A percentile compares a stretch with the other conserved stretches of the same genome.
Conservation (phyloP, 2,329 filamentous ascomycete genomes). For the Lachnellula cervina region DNA sequence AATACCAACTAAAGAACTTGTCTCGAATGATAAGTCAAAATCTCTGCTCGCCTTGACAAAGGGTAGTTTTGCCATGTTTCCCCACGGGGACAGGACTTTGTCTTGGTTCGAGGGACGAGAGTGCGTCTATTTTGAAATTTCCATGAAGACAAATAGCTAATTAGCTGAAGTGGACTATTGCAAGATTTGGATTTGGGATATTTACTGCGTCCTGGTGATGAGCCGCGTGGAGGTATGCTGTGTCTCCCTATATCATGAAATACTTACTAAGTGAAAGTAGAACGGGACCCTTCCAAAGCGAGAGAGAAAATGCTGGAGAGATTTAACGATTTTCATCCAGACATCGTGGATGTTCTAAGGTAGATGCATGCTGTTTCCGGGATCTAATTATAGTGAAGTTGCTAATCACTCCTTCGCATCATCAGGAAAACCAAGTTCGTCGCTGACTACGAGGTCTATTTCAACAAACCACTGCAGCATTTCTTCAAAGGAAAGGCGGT, state of each 20-base stretch:
- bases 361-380: not conserved
- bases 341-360: constrained; percentile 8
- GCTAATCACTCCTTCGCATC: not conserved
- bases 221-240: too few species aligned
- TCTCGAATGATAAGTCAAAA: too few species aligned
- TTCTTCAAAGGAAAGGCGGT: constrained; percentile 26
- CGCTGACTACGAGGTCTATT: not conserved
- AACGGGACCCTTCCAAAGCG: constrained; percentile 1
- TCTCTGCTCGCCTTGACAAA: too few species aligned
- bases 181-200: too few species aligned
- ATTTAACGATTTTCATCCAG: constrained; percentile 22
- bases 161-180: too few species aligned
- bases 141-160: too few species aligned
- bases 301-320: constrained; percentile 20
- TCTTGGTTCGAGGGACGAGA: too few species aligned
- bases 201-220: too few species aligned
- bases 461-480: not conserved
- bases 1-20: too few species aligned
- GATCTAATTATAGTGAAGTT: not conserved
- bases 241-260: not conserved
- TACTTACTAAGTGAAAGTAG: not conserved
- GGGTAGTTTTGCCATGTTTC: too few species aligned
- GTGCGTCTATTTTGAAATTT: too few species aligned
- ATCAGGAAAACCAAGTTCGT: not conserved
- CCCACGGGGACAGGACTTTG: too few species aligned